Percentiles rank a stretch among this genome's conserved stretches.
These are phyloP conservation scores for Herpotrichia juniperi DNA, from an alignment of 2,329 filamentous ascomycete genomes.

Conservation along the genomic window DNA sequence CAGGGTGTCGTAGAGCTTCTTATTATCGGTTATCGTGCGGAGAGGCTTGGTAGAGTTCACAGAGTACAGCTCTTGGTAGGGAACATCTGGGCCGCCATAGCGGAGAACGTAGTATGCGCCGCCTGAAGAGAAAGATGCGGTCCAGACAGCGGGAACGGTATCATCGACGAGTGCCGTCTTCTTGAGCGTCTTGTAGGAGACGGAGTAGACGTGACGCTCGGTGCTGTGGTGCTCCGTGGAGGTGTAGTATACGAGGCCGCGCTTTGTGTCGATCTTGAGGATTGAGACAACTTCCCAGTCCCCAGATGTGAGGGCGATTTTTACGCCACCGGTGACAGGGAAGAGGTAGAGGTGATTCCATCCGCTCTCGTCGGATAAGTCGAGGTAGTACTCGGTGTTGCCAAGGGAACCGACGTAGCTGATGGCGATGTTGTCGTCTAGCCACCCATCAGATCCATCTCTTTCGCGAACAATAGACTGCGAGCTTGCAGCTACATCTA, in stretches of 20 bases:
- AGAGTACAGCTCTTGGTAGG: conserved; percentile 71
- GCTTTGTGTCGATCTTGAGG: conserved; percentile 63
- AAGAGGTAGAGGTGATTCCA: conserved; percentile 72
- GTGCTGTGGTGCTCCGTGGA: conserved; percentile 71
- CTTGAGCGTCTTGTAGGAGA: conserved; percentile 62
- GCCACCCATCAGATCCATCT: conserved; percentile 66
- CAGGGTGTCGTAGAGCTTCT: conserved; percentile 61
- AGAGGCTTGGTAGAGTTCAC: conserved; percentile 62
- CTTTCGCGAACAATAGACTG: conserved; percentile 61
- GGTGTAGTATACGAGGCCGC: conserved; percentile 66
- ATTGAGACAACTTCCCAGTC: conserved; percentile 70
- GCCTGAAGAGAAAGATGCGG: conserved; percentile 67
- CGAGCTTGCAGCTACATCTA: conserved; percentile 57
- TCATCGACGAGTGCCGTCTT: conserved; percentile 68
- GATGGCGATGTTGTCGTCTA: conserved; percentile 65
- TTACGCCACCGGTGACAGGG: conserved; percentile 61
- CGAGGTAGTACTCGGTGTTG: conserved; percentile 64
- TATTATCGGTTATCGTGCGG: conserved; percentile 66
- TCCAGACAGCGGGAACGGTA: conserved; percentile 63
- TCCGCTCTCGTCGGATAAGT: conserved; percentile 69
- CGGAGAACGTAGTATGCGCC: conserved; percentile 70
- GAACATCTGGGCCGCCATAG: conserved; percentile 70
- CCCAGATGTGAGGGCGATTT: conserved; percentile 66
- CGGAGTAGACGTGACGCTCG: conserved; percentile 71
- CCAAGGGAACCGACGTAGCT: conserved; percentile 57